phyloP scores from a whole-genome alignment of 768 basidiomycete genomes.

The Agrocybe pediades region DNA sequence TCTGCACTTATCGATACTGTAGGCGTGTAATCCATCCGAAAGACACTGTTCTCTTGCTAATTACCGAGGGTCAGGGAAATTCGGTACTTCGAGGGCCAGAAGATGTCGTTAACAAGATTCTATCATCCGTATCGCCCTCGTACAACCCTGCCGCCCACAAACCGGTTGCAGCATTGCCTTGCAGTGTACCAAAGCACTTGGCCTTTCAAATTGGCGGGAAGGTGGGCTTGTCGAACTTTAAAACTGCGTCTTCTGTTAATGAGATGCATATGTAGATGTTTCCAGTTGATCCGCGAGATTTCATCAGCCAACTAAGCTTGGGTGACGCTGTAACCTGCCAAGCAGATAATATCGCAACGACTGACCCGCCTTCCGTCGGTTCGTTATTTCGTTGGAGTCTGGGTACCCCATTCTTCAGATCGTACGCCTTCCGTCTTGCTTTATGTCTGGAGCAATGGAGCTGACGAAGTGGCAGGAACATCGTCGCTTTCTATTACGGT shows the following conservation, averaged over 20 bases:
- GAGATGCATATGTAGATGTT: slow-evolving; percentile 40
- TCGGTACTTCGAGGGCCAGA: slow-evolving; percentile 70
- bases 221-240: slow-evolving; percentile 18
- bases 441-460: neutral
- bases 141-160: slow-evolving; percentile 26
- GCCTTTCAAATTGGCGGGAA: slow-evolving; percentile 67
- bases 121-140: slow-evolving; percentile 35
- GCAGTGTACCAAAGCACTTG: slow-evolving; percentile 54
- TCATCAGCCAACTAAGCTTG: slow-evolving; percentile 42
- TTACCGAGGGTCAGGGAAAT: slow-evolving; percentile 50
- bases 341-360: slow-evolving; percentile 56
- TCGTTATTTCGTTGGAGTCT: slow-evolving; percentile 71
- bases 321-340: slow-evolving; percentile 46
- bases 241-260: neutral
- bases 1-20: slow-evolving; percentile 73
- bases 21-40: neutral
- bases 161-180: slow-evolving; percentile 41
- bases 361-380: slow-evolving; percentile 57
- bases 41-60: too few relatives aligned
- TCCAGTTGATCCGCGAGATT: slow-evolving; percentile 72
- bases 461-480: slow-evolving; percentile 39
- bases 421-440: slow-evolving; percentile 45
- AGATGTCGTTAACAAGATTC: slow-evolving; percentile 60
- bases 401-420: slow-evolving; percentile 71
- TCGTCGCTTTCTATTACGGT: slow-evolving; percentile 72